Evolutionary conservation across 176 grass and related monocot species (phyloP).

Genomic region (Lolium multiflorum): DNA sequence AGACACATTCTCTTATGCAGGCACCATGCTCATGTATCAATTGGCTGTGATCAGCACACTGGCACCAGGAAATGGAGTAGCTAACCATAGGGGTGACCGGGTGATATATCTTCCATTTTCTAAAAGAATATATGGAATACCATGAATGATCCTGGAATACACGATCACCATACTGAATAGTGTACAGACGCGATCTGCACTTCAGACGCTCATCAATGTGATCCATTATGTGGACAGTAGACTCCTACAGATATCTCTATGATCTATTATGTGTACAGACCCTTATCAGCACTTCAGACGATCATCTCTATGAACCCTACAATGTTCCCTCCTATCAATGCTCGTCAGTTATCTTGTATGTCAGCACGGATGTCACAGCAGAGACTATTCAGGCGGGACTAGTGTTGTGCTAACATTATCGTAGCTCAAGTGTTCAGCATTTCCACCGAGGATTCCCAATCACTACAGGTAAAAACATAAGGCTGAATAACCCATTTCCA

Average conservation of each 20-base stretch:
- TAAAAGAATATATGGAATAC: neutral
- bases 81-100: neutral
- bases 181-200: neutral
- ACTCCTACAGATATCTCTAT: neutral
- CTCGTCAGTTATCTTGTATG: neutral
- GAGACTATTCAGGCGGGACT: neutral
- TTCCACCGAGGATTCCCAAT: neutral
- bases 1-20: neutral
- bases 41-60: neutral
- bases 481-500: neutral
- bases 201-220: neutral
- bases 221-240: neutral
- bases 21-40: neutral
- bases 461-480: neutral
- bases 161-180: neutral
- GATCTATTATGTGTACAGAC: neutral
- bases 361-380: neutral
- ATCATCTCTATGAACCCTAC: neutral
- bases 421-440: neutral
- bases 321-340: slow-evolving; percentile 9
- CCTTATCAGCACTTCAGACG: no score
- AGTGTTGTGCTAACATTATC: neutral
- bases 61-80: neutral
- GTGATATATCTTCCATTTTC: neutral
- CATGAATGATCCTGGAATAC: slow-evolving; percentile 10